Base-by-base conservation (phyloP, 1,139 yeast genomes). In the Kluyveromyces marxianus region DNA sequence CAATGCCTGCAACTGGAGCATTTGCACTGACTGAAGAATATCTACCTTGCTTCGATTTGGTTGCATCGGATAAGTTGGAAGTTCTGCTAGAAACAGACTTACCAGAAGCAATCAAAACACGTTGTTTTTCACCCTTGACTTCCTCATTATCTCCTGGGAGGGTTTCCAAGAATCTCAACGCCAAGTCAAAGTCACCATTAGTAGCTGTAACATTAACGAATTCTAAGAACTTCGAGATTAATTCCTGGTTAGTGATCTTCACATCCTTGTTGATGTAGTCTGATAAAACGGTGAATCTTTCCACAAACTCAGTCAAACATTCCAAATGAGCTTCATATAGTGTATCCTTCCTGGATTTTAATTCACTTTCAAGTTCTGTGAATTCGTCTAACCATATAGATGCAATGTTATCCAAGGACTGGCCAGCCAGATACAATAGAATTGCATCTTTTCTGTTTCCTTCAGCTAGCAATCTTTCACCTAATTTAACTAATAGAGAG, bases 331-430 rank as follows among this genome's bases (percentile, higher is more conserved):
- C 96, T 53, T 84, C 95, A 47, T 85, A 83, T 2, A 74, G 62
- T 32, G 76, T 68, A 26, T 67, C 69, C 32, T 69, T 65, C 27
- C 70, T 66, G 4, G 72, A 63, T 47, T 70, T 65, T 52, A 81
- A 68, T 47, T 70, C 69, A 7, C 67, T 57, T 66, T 90, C 96
- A 49, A 75, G 67, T 0, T 66, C 70, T 25, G 79, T 74, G 53
- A 88, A 69, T 63, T 92, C 98, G 37, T 76, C 70, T 47, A 87
- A 74, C 99, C 98, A 94, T 52, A 94, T 77, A 24, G 72, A 67
- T 2, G 96, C 79, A 44, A 87, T 81, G 60, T 83, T 86, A 52
- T 85, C 94, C 45, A 90, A 71, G 21, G 92, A 81, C 41, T 81
- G 77, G 35, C 96, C 96, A 10, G 90, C 87, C 54, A 88, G 72